Evolutionary conservation across 2,329 filamentous ascomycete genomes (phyloP).

Genomic region (Didymellaceae sp.): DNA sequence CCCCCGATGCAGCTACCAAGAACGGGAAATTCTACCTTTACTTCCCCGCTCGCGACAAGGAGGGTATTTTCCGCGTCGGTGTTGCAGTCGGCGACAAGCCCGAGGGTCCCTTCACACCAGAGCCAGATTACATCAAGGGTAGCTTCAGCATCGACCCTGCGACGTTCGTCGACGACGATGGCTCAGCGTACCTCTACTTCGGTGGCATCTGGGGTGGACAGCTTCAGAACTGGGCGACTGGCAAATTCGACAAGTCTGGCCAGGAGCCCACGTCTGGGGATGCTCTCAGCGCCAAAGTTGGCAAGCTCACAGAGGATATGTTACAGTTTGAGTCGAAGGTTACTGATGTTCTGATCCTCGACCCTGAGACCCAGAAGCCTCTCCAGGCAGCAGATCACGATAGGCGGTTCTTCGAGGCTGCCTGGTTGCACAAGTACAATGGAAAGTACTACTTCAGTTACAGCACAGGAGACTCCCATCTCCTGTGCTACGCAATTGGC

Average conservation of each 20-base stretch:
- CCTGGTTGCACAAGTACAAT: constrained; percentile 77
- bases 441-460: constrained; percentile 78
- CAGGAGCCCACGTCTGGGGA: constrained; percentile 46
- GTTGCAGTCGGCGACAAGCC: constrained; percentile 70
- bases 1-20: constrained; percentile 74
- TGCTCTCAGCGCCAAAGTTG: constrained; percentile 72
- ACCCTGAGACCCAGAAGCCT: constrained; percentile 61
- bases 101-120: constrained; percentile 72
- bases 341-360: constrained; percentile 69
- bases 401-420: constrained; percentile 78
- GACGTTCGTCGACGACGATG: constrained; percentile 73
- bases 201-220: constrained; percentile 83
- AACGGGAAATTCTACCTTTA: constrained; percentile 77
- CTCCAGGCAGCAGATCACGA: constrained; percentile 73
- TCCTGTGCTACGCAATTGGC: constrained; percentile 71
- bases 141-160: constrained; percentile 81
- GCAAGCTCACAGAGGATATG: constrained; percentile 70
- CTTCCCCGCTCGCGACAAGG: constrained; percentile 76
- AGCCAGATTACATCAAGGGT: constrained; percentile 69
- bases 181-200: constrained; percentile 73
- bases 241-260: constrained; percentile 60
- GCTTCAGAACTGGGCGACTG: constrained; percentile 73
- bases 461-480: constrained; percentile 80
- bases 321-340: constrained; percentile 63
- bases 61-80: constrained; percentile 75